These are phyloP conservation scores for Daldinia bambusicola DNA, from an alignment of 495 filamentous ascomycete genomes.

Conservation along the genomic window DNA sequence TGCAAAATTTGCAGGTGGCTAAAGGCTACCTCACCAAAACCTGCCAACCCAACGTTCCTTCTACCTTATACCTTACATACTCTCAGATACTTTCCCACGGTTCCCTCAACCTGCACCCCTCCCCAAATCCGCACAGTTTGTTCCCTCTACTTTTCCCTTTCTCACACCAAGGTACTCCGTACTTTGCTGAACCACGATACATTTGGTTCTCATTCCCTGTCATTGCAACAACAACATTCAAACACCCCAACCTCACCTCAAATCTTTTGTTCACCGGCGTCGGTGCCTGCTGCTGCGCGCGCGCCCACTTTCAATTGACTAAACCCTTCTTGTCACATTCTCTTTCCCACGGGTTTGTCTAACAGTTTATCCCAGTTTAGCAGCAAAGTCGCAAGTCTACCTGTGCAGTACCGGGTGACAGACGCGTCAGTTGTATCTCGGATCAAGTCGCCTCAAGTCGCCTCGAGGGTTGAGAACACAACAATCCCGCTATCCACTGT, in stretches of 20 bases:
- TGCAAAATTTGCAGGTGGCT: conserved; percentile 30
- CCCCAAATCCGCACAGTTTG: conserved; percentile 41
- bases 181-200: conserved; percentile 37
- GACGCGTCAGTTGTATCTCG: conserved; percentile 36
- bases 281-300: conserved; percentile 32
- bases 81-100: conserved; percentile 18
- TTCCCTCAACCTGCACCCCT: conserved; percentile 36
- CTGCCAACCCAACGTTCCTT: conserved; percentile 33
- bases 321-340: conserved; percentile 39
- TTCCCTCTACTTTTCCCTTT: conserved; percentile 43
- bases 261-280: conserved; percentile 29
- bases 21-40: conserved; percentile 38
- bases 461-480: conserved; percentile 20
- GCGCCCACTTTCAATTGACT: conserved; percentile 31
- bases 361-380: conserved; percentile 27
- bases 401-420: conserved; percentile 18
- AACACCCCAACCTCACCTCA: conserved; percentile 32
- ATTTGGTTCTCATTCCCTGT: conserved; percentile 34
- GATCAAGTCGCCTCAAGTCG: conserved; percentile 6
- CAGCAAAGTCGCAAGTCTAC: conserved; percentile 17
- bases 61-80: conserved; percentile 14
- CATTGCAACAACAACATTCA: conserved; percentile 36
- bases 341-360: conserved; percentile 20
- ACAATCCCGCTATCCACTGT: conserved; percentile 36
- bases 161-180: conserved; percentile 37